Base-by-base conservation (phyloP, 2,329 filamentous ascomycete genomes). In the Fonsecaea pugnacius region DNA sequence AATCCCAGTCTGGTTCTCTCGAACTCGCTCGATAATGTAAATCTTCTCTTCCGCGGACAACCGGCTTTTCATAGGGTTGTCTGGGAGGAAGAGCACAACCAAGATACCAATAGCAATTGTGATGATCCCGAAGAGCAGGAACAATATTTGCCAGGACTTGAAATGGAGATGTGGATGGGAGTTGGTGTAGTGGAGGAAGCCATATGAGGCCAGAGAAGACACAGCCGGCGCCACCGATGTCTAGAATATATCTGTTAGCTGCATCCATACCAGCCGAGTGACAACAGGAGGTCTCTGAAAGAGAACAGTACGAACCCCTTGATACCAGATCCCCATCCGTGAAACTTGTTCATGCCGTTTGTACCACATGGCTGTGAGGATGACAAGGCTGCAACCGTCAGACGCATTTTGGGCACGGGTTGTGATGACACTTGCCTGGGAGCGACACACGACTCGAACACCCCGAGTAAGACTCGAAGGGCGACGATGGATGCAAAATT, bases 281-380 rank as follows among this genome's bases (percentile, higher is more conserved):
- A 24, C 43, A 27, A 12, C 18, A 21, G 24, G 1, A 18, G 38
- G 38, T 27, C 9, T 48, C 12, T 48, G 43, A 27, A 48, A 24
- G 43, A 27, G 12, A 12, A 27, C 8, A 21, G 43, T 9, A 48
- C 43, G 43, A 48, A 48, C 43, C 24, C 68, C 68, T 18, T 60
- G 58, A 50, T 74, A 75, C 68, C 71, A 74, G 2, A 72, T 58
- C 2, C 70, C 72, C 33, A 72, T 71, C 7, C 73, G 68, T 10
- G 70, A 66, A 4, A 70, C 70, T 36, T 74, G 72, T 54, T 75
- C 74, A 6, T 72, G 69, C 64, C 79, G 77, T 63, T 80, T 83
- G 63, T 84, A 84, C 82, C 81, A 85, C 77, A 83, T 83, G 4
- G 78, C 78, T 0, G 83, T 85, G 60, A 86, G 80, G 14, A 85